A percentile compares a stretch with the other conserved stretches of the same genome.
These are phyloP conservation scores for Myxozyma vanderwaltii DNA, from an alignment of 805 yeast genomes.

Conservation along the genomic window DNA sequence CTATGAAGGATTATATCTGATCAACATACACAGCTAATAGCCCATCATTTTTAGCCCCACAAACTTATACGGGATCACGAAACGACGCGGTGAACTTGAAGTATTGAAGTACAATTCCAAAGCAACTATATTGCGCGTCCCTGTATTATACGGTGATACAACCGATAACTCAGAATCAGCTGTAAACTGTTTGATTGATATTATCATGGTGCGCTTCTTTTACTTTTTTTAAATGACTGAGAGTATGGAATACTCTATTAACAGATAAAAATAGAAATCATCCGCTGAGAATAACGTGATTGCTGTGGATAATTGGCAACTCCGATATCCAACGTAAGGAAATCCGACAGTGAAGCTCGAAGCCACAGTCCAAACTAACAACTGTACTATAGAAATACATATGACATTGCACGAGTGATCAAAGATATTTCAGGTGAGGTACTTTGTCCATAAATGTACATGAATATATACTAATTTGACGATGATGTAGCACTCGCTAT, in stretches of 20 bases:
- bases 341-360: neutral
- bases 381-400: constrained; percentile 6
- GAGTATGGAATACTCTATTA: no score
- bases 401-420: constrained; percentile 14
- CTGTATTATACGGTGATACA: constrained; percentile 17
- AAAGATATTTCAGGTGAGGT: constrained; percentile 14
- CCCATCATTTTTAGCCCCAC: constrained; percentile 19
- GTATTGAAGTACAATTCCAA: constrained; percentile 3
- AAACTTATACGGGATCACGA: constrained; percentile 25
- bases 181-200: constrained; percentile 23
- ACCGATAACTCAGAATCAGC: neutral
- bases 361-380: neutral
- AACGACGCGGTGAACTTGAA: constrained; percentile 21
- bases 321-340: constrained; percentile 30
- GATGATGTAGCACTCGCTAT: neutral
- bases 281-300: constrained; percentile 5
- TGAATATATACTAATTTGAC: no score
- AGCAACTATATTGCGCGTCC: constrained; percentile 22
- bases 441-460: no score
- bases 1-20: neutral
- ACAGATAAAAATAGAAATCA: constrained; percentile 8
- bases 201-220: constrained; percentile 21
- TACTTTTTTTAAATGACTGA: no score
- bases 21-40: neutral
- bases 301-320: constrained; percentile 28